Conservation (phyloP, 345 rosid genomes). For the Psidium guajava region DNA sequence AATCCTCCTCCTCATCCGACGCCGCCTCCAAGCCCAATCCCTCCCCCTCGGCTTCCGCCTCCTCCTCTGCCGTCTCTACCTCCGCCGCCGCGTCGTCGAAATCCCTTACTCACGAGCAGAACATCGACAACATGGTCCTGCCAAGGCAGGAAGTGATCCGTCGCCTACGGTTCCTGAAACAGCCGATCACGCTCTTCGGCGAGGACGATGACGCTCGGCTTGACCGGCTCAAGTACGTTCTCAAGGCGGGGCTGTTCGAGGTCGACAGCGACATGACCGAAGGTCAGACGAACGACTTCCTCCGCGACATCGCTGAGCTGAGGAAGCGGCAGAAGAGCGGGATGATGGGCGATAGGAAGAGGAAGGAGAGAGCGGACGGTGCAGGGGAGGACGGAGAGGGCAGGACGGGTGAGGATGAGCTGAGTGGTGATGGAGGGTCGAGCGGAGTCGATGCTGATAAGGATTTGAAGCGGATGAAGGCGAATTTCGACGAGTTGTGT, state of each 20-base stretch:
- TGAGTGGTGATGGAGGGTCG: constrained; percentile 85
- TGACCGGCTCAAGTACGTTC: constrained; percentile 68
- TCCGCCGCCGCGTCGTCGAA: constrained; percentile 39
- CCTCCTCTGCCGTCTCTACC: constrained; percentile 12
- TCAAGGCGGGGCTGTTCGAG: constrained; percentile 81
- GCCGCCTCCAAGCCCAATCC: constrained; percentile 11
- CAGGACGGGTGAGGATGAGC: constrained; percentile 63
- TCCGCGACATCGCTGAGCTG: constrained; percentile 83
- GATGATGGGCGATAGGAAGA: constrained; percentile 48
- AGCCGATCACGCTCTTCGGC: constrained; percentile 89
- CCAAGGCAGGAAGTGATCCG: constrained; percentile 88
- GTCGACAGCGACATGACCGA: constrained; percentile 89
- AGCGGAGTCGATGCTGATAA: constrained; percentile 78
- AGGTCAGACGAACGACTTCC: constrained; percentile 96
- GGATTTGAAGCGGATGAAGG: constrained; percentile 78
- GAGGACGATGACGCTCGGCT: constrained; percentile 84
- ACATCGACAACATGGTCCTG: constrained; percentile 67
- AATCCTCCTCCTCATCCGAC: constrained; percentile 19
- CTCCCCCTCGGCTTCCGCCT: constrained; percentile 17
- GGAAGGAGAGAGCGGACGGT: constrained; percentile 80
- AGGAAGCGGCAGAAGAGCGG: constrained; percentile 93
- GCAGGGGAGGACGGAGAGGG: constrained; percentile 59
- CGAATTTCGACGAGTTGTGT: constrained; percentile 78
- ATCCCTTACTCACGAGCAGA: constrained; percentile 67
- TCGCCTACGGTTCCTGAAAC: constrained; percentile 79